Percentiles rank a stretch among this genome's conserved stretches.
These are phyloP conservation scores for Rosellinia necatrix DNA, from an alignment of 2,329 filamentous ascomycete genomes.

Conservation along the genomic window DNA sequence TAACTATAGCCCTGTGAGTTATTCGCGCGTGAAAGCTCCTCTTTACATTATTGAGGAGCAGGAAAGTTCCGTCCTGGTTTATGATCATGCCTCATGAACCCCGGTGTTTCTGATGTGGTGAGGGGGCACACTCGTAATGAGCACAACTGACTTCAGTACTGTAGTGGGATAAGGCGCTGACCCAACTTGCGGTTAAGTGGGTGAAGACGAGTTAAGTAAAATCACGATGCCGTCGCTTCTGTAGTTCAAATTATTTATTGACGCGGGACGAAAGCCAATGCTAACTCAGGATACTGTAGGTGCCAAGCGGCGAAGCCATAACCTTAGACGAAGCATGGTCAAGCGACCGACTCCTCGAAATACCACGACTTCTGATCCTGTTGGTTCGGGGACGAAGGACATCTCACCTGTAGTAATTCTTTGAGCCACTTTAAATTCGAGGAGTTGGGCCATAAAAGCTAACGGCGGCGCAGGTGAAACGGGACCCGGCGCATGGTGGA, in stretches of 20 bases:
- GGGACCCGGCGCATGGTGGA: constrained; percentile 24
- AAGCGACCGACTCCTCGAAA: constrained; percentile 32
- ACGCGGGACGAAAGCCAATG: neutral
- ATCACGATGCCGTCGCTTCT: neutral
- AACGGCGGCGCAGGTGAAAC: neutral
- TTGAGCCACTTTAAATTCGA: neutral
- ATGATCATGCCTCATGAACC: neutral
- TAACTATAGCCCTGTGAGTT: constrained; percentile 17
- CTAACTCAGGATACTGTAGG: constrained; percentile 1
- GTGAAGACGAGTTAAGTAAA: constrained; percentile 29
- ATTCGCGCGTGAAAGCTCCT: neutral
- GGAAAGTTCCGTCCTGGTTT: neutral
- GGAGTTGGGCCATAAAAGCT: neutral
- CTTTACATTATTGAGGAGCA: neutral
- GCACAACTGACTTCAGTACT: neutral
- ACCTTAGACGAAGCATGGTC: constrained; percentile 38
- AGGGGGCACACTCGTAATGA: neutral
- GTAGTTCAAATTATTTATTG: neutral
- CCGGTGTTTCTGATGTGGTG: neutral
- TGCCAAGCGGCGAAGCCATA: constrained; percentile 28
- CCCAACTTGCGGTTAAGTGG: constrained; percentile 34
- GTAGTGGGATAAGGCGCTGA: constrained; percentile 31
- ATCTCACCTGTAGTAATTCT: constrained; percentile 16
- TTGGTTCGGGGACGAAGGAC: constrained; percentile 17
- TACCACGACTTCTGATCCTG: constrained; percentile 18